These are phyloP conservation scores for Adiantum capillusveneris DNA, from an alignment of 75 land plant genomes.

Conservation along the genomic window DNA sequence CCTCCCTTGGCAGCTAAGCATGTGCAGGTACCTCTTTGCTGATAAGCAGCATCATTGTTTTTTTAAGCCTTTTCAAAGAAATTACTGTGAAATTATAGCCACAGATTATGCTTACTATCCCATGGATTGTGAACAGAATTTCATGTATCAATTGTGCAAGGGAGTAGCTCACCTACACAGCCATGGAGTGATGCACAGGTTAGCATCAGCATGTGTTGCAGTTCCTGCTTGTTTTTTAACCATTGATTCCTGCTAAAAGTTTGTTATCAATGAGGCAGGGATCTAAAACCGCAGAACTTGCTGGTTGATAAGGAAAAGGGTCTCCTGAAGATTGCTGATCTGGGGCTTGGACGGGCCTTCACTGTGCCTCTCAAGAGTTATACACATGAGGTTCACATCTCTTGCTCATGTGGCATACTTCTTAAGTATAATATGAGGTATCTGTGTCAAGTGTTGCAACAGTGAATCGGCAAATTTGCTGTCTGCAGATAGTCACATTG, in stretches of 20 bases:
- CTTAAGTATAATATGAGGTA: not conserved
- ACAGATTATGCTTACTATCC: too few relatives aligned
- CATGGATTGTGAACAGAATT: too few relatives aligned
- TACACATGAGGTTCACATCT: conserved; percentile 93
- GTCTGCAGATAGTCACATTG: conserved; percentile 61
- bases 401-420: not conserved
- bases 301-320: conserved; percentile 83
- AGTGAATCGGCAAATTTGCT: not conserved
- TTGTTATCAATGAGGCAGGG: conserved; percentile 12
- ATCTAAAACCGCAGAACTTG: conserved; percentile 74
- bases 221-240: not conserved
- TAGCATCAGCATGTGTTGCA: not conserved
- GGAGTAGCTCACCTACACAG: conserved; percentile 89
- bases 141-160: conserved; percentile 70
- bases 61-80: too few relatives aligned
- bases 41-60: too few relatives aligned
- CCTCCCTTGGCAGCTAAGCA: conserved; percentile 31
- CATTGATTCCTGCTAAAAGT: not conserved
- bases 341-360: conserved; percentile 89
- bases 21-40: conserved; percentile 47
- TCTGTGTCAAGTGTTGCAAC: not conserved
- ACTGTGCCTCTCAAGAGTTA: conserved; percentile 88
- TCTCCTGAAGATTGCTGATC: conserved; percentile 91
- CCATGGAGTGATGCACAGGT: conserved; percentile 90
- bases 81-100: too few relatives aligned